phyloP scores from a whole-genome alignment of 805 yeast species.

The Candida nanaspora region DNA sequence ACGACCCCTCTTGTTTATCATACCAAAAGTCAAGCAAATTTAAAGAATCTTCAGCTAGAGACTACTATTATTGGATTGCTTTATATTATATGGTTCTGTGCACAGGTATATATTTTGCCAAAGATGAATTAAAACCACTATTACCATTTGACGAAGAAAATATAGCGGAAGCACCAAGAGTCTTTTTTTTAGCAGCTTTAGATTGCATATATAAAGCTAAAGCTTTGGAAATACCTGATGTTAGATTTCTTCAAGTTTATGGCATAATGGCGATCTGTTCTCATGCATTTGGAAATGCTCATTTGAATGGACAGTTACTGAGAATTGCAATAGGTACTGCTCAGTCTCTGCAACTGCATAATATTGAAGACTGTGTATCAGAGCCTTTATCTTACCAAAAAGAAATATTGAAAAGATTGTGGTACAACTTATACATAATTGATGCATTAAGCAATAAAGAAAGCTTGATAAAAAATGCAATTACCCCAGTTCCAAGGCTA shows the following conservation, averaged over 20 bases:
- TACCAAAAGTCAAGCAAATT: constrained; percentile 6
- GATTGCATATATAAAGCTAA: constrained; percentile 15
- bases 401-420: constrained; percentile 16
- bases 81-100: constrained; percentile 15
- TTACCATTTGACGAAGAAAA: constrained; percentile 9
- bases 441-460: constrained; percentile 18
- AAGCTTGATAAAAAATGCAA: constrained; percentile 11
- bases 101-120: constrained; percentile 16
- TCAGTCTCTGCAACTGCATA: constrained; percentile 9
- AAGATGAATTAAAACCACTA: constrained; percentile 7
- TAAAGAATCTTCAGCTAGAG: constrained; percentile 8
- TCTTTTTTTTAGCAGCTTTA: constrained; percentile 15
- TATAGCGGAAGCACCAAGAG: constrained; percentile 9
- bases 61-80: constrained; percentile 20
- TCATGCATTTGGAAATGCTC: constrained; percentile 17
- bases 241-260: constrained; percentile 17
- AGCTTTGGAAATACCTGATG: constrained; percentile 17
- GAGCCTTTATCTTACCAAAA: constrained; percentile 7
- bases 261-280: constrained; percentile 17
- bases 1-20: constrained; percentile 6
- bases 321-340: constrained; percentile 14
- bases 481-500: constrained; percentile 16
- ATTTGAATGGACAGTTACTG: constrained; percentile 13
- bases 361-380: not conserved
- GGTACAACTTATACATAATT: constrained; percentile 18